Evolutionary conservation across 2,329 filamentous ascomycete genomes (phyloP).

Genomic region (Colletotrichum liriopes): DNA sequence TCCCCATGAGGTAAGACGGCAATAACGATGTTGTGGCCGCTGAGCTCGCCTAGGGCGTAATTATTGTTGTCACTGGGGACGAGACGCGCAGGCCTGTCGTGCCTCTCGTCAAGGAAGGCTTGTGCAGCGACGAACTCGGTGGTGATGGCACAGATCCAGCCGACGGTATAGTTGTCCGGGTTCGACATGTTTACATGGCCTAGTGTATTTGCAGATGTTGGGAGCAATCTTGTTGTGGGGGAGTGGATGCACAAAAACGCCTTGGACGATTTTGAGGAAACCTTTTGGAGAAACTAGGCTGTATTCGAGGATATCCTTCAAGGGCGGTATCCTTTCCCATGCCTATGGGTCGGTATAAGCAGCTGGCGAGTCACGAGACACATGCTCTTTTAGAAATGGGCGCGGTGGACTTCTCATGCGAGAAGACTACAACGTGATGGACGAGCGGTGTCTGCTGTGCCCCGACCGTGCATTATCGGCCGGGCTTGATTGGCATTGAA

Average conservation of each 20-base stretch:
- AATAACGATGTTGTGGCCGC: conserved; percentile 45
- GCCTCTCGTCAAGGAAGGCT: conserved; percentile 25
- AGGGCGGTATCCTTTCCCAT: neutral
- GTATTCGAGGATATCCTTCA: neutral
- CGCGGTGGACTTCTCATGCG: no score
- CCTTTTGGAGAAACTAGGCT: neutral
- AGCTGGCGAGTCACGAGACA: neutral
- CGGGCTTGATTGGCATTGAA: neutral
- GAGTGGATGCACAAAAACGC: neutral
- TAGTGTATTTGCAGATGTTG: no score
- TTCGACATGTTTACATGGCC: neutral
- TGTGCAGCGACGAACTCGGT: conserved; percentile 20
- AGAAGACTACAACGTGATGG: neutral
- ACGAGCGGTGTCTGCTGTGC: neutral
- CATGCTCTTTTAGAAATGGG: no score
- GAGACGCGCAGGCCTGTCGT: neutral
- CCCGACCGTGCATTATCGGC: neutral
- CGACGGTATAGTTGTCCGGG: conserved; percentile 34
- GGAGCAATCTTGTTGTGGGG: no score
- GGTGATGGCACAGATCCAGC: conserved; percentile 36
- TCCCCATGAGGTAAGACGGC: conserved; percentile 42
- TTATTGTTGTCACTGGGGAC: conserved; percentile 38
- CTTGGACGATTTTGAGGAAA: neutral
- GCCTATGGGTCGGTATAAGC: neutral
- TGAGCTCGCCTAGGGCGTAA: conserved; percentile 44